These are phyloP conservation scores for Yarrowia galli DNA, from an alignment of 1,139 yeast species.

Conservation along the genomic window DNA sequence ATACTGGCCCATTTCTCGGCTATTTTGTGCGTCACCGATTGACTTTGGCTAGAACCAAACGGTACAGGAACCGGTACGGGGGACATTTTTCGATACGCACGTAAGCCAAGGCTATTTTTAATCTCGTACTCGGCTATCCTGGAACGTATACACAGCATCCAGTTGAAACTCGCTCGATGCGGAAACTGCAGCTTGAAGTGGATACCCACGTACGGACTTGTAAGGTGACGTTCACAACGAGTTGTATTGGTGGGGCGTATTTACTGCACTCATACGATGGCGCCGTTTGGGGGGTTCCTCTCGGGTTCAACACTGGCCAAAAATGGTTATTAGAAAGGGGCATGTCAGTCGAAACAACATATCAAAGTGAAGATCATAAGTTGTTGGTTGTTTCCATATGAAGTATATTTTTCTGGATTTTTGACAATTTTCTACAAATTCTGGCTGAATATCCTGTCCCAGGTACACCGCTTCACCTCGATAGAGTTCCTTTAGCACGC, in stretches of 20 bases:
- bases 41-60: slow-evolving; percentile 1
- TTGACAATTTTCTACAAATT: not conserved
- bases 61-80: slow-evolving; percentile 7
- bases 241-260: no score
- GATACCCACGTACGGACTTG: no score
- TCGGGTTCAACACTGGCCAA: no score
- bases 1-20: not conserved
- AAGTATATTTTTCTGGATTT: not conserved
- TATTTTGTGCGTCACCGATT: not conserved
- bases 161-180: not conserved
- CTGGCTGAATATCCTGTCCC: not conserved
- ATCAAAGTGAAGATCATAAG: no score
- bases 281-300: no score
- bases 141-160: not conserved
- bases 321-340: no score
- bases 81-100: not conserved
- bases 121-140: not conserved
- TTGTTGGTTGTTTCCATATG: no score
- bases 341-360: no score
- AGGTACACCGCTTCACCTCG: not conserved
- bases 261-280: no score
- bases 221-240: no score
- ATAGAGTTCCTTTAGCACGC: not conserved
- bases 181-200: not conserved
- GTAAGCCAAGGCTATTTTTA: not conserved